phyloP scores from a whole-genome alignment of 345 rosid species.

The Eucalyptus cloeziana region DNA sequence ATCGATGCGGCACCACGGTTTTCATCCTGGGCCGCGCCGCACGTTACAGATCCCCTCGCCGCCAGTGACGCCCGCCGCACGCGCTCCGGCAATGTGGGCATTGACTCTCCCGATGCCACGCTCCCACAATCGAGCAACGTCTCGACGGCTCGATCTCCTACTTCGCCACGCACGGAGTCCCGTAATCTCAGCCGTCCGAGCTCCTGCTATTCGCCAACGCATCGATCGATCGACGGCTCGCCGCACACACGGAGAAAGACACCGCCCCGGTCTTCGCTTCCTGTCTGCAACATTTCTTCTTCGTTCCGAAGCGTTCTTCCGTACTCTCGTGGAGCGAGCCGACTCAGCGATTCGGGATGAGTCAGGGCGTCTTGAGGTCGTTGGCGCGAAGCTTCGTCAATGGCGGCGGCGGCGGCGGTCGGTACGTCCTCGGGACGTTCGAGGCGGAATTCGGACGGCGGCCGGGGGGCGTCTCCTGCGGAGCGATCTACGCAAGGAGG shows the following conservation, averaged over 20 bases:
- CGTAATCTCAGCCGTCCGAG: background rate
- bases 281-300: background rate
- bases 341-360: background rate
- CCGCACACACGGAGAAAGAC: background rate
- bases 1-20: background rate
- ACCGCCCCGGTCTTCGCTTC: background rate
- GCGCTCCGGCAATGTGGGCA: background rate
- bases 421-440: background rate
- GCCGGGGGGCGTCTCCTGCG: background rate
- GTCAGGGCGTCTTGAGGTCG: background rate
- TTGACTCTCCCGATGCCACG: background rate
- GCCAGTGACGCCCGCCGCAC: background rate
- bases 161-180: background rate
- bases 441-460: background rate
- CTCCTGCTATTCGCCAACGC: background rate
- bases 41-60: background rate
- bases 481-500: background rate
- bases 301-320: background rate
- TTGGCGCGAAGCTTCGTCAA: background rate
- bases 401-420: background rate
- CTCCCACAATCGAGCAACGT: background rate
- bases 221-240: background rate
- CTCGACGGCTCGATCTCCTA: background rate
- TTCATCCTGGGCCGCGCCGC: background rate
- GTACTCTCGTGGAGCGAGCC: background rate